Conservation (phyloP, 208 protist species). For the Leishmania tropica region DNA sequence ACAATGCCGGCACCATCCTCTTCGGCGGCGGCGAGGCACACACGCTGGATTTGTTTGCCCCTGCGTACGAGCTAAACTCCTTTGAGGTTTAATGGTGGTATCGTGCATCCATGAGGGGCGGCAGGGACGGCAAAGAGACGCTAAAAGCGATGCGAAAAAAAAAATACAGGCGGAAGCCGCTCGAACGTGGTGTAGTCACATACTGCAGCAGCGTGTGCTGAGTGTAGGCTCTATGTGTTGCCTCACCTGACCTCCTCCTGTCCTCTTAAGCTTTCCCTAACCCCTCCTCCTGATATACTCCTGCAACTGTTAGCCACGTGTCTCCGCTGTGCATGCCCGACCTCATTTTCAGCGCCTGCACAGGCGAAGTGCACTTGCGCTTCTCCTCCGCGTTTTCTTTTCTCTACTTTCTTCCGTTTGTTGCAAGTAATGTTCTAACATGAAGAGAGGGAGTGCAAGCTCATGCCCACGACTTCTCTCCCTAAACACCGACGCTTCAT, state of each 20-base stretch:
- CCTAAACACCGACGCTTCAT: not conserved
- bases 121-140: not conserved
- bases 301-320: not conserved
- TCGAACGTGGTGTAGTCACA: not conserved
- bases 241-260: not conserved
- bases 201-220: not conserved
- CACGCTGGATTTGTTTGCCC: constrained; percentile 75
- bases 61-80: constrained; percentile 29
- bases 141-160: not conserved
- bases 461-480: not conserved
- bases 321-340: not conserved
- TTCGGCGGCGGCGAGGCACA: constrained; percentile 78
- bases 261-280: not conserved
- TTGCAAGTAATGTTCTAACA: not conserved
- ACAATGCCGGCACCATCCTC: constrained; percentile 62
- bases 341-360: not conserved
- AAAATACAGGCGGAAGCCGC: not conserved
- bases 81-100: constrained; percentile 18
- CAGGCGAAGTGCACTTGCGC: not conserved
- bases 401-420: constrained; percentile 11
- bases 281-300: not conserved
- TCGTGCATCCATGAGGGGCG: not conserved
- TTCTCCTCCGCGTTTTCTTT: constrained; percentile 8
- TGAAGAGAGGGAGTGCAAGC: not conserved
- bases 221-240: not conserved